Conservation (phyloP, 2,329 filamentous ascomycete genomes). For the Fusarium sp. region DNA sequence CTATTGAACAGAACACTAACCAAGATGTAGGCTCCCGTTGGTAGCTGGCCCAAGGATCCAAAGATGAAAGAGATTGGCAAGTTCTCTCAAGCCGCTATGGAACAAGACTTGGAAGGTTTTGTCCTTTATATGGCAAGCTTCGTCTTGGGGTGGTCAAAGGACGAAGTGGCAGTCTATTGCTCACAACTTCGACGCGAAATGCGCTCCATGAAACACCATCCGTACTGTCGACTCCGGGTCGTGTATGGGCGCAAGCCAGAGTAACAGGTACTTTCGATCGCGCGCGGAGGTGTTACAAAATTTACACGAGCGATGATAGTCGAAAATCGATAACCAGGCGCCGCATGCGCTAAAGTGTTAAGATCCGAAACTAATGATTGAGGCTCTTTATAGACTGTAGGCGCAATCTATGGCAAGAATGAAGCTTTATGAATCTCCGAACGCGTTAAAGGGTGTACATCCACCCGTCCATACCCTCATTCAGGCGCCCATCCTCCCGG, state of each 20-base stretch:
- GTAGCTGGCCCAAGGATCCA: constrained; percentile 6
- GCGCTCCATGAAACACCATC: constrained; percentile 6
- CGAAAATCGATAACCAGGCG: no score
- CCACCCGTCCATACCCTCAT: no score
- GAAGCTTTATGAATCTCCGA: no score
- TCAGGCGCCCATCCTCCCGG: no score
- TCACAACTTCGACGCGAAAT: constrained; percentile 28
- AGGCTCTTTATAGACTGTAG: no score
- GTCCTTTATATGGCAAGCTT: constrained; percentile 27
- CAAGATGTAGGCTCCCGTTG: not conserved
- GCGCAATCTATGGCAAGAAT: no score
- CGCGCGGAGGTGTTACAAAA: no score
- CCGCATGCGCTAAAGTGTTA: no score
- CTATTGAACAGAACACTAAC: not conserved
- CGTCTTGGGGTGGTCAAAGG: constrained; percentile 27
- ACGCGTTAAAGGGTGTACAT: no score
- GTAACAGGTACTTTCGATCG: no score
- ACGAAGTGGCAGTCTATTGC: constrained; percentile 29
- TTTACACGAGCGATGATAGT: no score
- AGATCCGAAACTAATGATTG: no score
- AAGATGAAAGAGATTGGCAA: constrained; percentile 9
- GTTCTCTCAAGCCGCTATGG: constrained; percentile 14
- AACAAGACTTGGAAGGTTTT: constrained; percentile 20
- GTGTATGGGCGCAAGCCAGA: constrained; percentile 28
- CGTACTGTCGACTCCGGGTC: constrained; percentile 25